A percentile compares a stretch with the other conserved stretches of the same genome.
Conservation (phyloP, 2,329 filamentous ascomycete genomes). For the Botrytis cinerea region DNA sequence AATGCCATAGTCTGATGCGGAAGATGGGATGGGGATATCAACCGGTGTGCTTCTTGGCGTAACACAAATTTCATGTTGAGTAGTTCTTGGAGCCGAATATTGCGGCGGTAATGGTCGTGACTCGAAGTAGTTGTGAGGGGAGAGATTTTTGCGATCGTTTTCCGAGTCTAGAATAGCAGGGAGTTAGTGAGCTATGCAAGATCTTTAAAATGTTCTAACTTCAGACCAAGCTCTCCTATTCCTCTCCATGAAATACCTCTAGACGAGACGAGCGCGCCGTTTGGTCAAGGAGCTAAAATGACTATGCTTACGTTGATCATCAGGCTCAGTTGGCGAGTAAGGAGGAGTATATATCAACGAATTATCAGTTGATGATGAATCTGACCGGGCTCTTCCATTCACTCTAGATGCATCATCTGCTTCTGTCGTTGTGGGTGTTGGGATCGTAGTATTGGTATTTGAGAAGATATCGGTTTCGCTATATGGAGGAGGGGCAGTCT, state of each 20-base stretch:
- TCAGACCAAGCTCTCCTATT: background rate
- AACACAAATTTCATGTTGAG: slow-evolving; percentile 29
- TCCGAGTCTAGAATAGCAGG: background rate
- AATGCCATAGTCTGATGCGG: slow-evolving; percentile 46
- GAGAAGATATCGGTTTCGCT: slow-evolving; percentile 59
- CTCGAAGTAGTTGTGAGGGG: slow-evolving; percentile 37
- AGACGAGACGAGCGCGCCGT: background rate
- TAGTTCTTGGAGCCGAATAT: slow-evolving; percentile 37
- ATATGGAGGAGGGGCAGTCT: slow-evolving; percentile 54
- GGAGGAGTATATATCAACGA: slow-evolving; percentile 37
- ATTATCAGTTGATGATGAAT: slow-evolving; percentile 32
- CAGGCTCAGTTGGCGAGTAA: slow-evolving; percentile 32
- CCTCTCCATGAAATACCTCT: background rate
- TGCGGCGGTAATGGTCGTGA: slow-evolving; percentile 37
- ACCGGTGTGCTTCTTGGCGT: slow-evolving; percentile 27
- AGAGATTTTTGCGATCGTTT: slow-evolving; percentile 7
- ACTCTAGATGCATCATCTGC: slow-evolving; percentile 45
- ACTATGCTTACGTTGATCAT: slow-evolving; percentile 28
- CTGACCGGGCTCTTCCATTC: slow-evolving; percentile 26
- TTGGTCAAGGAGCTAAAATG: slow-evolving; percentile 18
- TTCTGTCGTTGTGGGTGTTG: slow-evolving; percentile 35
- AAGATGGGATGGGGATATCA: slow-evolving; percentile 33
- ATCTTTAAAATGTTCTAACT: background rate
- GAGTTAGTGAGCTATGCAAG: background rate
- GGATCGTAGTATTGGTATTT: slow-evolving; percentile 40